These are phyloP conservation scores for Isabelozyma rhagii DNA, from an alignment of 805 yeast genomes.

Conservation along the genomic window DNA sequence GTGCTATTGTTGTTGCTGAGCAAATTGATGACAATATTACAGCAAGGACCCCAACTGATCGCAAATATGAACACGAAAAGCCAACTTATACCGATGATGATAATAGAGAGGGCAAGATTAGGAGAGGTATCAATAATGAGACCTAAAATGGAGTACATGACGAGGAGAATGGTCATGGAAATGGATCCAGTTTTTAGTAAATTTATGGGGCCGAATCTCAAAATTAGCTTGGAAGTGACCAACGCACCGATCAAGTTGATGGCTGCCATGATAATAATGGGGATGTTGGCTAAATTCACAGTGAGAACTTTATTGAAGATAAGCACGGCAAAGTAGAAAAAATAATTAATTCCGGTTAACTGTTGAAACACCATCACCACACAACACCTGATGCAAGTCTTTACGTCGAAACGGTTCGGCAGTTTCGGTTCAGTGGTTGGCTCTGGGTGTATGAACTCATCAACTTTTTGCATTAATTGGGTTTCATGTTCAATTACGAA, in stretches of 20 bases:
- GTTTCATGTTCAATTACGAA: constrained; percentile 2
- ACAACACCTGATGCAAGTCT: constrained; percentile 13
- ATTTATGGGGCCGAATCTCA: constrained; percentile 5
- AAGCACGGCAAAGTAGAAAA: constrained; percentile 26
- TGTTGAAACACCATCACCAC: constrained; percentile 30
- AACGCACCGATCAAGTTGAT: constrained; percentile 18
- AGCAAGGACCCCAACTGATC: constrained; percentile 31
- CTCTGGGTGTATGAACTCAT: neutral
- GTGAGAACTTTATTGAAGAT: constrained; percentile 11
- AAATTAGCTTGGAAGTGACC: constrained; percentile 13
- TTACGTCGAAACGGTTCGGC: neutral
- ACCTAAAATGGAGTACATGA: constrained; percentile 11
- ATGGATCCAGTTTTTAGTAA: constrained; percentile 11
- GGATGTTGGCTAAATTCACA: constrained; percentile 7
- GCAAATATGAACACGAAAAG: constrained; percentile 20
- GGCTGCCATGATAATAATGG: constrained; percentile 12
- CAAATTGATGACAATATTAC: constrained; percentile 20
- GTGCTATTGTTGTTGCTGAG: constrained; percentile 18
- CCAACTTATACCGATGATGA: constrained; percentile 7
- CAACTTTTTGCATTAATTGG: neutral
- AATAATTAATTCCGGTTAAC: constrained; percentile 30
- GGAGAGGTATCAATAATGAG: neutral
- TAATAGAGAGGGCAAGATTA: neutral
- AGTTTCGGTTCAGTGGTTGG: neutral
- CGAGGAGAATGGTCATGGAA: constrained; percentile 12